Base-by-base conservation (phyloP, 345 rosid species). In the Pelargonium nanum region DNA sequence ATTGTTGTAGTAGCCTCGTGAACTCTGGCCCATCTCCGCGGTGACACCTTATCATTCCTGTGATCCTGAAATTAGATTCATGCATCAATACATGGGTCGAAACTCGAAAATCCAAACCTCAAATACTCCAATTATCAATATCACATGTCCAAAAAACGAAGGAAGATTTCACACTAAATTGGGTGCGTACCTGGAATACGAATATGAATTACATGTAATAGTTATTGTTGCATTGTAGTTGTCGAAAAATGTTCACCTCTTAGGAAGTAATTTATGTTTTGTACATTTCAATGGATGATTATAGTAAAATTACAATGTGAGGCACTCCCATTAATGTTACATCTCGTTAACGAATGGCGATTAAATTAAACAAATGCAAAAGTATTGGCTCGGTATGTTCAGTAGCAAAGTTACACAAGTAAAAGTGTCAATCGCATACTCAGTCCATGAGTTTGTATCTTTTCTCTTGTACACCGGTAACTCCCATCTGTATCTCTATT, bases 401-500 rank as follows among this genome's bases (percentile, higher is more conserved):
- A 40, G 15, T 40, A 17, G 48, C 48, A 3, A 40, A 40, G 15
- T 40, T 40, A 40, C 48, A 12, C 48, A 12, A 40, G 48, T 40
- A 40, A 30, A 0, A 40, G 15, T 17, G 16, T 40, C 15, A 7
- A 2, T 28, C 7, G 32, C 32, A 28, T 28, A 7, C 32, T 40
- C 48, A 93, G 74, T 94, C 96, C 99, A 94, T 94, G 79, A 94
- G 97, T 68, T 90, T 89, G 77, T 94, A 90, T 64, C 97, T 76
- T 77, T 94, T 94, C 85, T 94, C 99, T 69, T 94, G 97, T 60
- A 94, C 96, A 2, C 99, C 99, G 0, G 99, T 77, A 55, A 94
- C 99, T 65, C 99, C 99, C 99, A 94, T 94, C 64, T 90, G 97
- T 77, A 94, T 94, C 85, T 94, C 99, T 69, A 94, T 94, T 68